Base-by-base conservation (phyloP, 116 monocot genomes). In the Dioscorea cayenensis region DNA sequence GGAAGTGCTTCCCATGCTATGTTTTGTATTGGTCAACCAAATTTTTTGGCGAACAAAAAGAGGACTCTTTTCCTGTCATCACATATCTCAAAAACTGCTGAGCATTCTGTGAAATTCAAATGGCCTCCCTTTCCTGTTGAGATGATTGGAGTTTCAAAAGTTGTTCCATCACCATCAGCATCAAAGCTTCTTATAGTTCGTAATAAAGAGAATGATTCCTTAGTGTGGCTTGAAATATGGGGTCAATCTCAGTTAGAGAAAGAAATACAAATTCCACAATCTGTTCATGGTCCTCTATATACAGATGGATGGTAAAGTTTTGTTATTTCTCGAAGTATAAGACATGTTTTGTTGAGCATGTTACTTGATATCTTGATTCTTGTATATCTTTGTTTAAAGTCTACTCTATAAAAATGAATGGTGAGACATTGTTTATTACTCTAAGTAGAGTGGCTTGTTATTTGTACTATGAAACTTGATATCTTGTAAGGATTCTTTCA, bases 41-140 rank as follows among this genome's bases (percentile, higher is more conserved):
- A 97, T 81, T 79, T 90, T 28, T 55, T 86, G 60, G 84, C 84
- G 48, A 90, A 97, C 65, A 89, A 86, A 75, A 90, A 78, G 72
- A 84, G 77, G 71, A 90, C 72, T 35, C 29, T 75, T 66, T 70
- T 93, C 32, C 79, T 93, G 23, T 88, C 86, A 60, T 79, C 97
- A 74, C 79, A 88, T 75, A 86, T 97, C 60, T 83, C 79, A 50
- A 83, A 81, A 64, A 49, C 66, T 14, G 60, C 19, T 58, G 77
- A 84, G 35, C 58, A 66, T 38, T 66, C 88, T 76, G 82, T 86
- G 51, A 74, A 77, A 20, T 97, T 93, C 69, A 66, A 86, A 11
- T 93, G 97, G 97, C 86, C 93, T 63, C 83, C 90, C 16, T 97
- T 97, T 85, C 97, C 97, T 23, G 64, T 86, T 70, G 93, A 93